Conservation (phyloP, 257 asterid species). For the Ilex asprella region DNA sequence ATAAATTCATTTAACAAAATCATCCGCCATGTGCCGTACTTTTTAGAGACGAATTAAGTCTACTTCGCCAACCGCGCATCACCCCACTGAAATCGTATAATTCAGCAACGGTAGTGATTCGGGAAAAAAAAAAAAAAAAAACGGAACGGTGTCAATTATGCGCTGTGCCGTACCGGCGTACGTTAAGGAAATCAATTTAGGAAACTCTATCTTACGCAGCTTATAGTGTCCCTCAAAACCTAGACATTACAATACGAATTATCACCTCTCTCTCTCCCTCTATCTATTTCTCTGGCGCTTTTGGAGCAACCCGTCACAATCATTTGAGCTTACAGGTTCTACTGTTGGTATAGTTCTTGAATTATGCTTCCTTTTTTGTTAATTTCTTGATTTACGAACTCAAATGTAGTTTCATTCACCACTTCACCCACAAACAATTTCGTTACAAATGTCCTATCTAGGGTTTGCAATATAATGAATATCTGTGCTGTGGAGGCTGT, state of each 20-base stretch:
- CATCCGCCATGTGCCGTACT: no score
- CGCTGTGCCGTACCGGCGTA: conserved; percentile 3
- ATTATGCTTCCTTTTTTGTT: background rate
- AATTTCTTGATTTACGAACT: background rate
- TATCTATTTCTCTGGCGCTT: background rate
- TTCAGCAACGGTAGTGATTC: background rate
- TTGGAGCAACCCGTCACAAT: background rate
- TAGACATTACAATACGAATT: background rate
- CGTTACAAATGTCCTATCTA: background rate
- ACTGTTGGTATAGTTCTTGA: background rate
- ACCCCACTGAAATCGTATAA: no score
- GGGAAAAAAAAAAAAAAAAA: no score
- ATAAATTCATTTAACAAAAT: no score
- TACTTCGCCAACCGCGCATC: no score
- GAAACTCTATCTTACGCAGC: conserved; percentile 19
- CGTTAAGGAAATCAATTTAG: conserved; percentile 7
- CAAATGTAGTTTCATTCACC: conserved; percentile 1
- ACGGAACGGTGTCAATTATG: background rate
- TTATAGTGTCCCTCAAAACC: conserved; percentile 7
- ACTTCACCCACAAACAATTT: background rate
- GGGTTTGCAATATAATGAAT: conserved; percentile 9
- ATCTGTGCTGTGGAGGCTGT: background rate
- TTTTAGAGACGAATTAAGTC: no score
- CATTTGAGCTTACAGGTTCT: conserved; percentile 19
- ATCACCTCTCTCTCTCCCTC: background rate